Evolutionary conservation across 805 yeast species (phyloP).

Genomic region (Hanseniaspora pseudoguilliermondii): DNA sequence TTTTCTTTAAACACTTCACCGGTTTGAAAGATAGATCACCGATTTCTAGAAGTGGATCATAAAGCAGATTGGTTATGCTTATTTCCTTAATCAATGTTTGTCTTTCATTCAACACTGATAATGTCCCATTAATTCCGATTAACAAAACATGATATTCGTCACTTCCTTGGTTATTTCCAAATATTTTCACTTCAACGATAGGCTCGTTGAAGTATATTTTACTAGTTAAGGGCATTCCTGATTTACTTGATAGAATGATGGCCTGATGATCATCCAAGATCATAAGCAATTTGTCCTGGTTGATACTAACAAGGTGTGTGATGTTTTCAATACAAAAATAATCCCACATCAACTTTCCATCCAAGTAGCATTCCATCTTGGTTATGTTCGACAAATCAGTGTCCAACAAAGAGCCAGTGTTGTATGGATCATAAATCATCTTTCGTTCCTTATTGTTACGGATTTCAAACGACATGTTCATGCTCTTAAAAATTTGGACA

Average conservation of each 20-base stretch:
- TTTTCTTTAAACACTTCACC: conserved; percentile 22
- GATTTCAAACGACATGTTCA: conserved; percentile 24
- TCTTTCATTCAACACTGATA: conserved; percentile 26
- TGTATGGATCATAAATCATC: conserved; percentile 13
- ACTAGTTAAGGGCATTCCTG: conserved; percentile 28
- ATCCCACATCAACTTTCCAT: conserved; percentile 30
- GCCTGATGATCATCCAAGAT: conserved; percentile 33
- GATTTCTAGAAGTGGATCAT: conserved; percentile 12
- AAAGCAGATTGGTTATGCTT: conserved; percentile 23
- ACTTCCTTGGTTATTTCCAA: conserved; percentile 17
- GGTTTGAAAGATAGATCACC: conserved; percentile 19
- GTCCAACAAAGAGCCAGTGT: not conserved
- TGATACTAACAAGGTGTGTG: conserved; percentile 33
- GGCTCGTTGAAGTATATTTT: conserved; percentile 37
- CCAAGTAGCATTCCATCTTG: conserved; percentile 25
- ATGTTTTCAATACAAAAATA: conserved; percentile 31
- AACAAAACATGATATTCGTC: conserved; percentile 32
- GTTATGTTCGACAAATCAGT: conserved; percentile 22
- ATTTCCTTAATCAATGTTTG: conserved; percentile 20
- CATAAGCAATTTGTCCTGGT: conserved; percentile 35
- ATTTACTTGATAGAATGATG: conserved; percentile 24
- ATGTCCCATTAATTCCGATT: conserved; percentile 46
- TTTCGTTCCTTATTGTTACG: conserved; percentile 28
- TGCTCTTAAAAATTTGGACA: conserved; percentile 24
- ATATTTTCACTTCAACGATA: conserved; percentile 33